phyloP scores from a whole-genome alignment of 441 rosid genomes.

The Metrosideros polymorpha region DNA sequence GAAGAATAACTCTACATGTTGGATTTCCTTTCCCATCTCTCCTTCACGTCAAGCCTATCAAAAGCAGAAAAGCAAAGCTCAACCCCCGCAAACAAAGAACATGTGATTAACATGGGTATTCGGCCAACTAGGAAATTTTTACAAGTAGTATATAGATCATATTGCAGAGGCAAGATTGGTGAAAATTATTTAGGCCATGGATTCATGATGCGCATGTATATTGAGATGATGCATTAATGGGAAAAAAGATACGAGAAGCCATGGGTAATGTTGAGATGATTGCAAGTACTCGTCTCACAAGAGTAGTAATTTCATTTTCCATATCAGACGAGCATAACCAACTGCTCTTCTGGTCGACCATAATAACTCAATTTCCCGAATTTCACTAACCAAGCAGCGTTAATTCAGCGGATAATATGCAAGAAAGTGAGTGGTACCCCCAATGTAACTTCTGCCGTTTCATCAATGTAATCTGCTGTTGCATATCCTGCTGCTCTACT shows the following conservation, averaged over 20 bases:
- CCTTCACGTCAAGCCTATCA: conserved; percentile 78
- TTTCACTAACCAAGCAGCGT: background rate
- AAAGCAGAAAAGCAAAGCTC: background rate
- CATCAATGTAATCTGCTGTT: conserved; percentile 6
- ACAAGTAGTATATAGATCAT: background rate
- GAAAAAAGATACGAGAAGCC: background rate
- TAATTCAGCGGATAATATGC: background rate
- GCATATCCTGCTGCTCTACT: conserved; percentile 1
- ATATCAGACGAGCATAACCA: background rate
- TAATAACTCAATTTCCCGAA: background rate
- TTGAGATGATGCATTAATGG: background rate
- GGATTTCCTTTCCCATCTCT: conserved; percentile 91
- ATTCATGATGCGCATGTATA: background rate
- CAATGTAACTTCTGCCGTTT: conserved; percentile 38
- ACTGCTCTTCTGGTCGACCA: background rate
- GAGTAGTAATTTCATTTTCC: background rate
- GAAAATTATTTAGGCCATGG: background rate
- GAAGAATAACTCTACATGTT: conserved; percentile 44
- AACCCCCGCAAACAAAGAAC: background rate
- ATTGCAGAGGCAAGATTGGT: background rate
- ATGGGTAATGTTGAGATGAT: background rate
- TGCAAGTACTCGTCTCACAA: background rate
- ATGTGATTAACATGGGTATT: background rate
- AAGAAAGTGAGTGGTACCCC: conserved; percentile 25
- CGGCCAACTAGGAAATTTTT: background rate